Conservation (phyloP, 2,329 filamentous ascomycete species). For the Penicillium sp. region DNA sequence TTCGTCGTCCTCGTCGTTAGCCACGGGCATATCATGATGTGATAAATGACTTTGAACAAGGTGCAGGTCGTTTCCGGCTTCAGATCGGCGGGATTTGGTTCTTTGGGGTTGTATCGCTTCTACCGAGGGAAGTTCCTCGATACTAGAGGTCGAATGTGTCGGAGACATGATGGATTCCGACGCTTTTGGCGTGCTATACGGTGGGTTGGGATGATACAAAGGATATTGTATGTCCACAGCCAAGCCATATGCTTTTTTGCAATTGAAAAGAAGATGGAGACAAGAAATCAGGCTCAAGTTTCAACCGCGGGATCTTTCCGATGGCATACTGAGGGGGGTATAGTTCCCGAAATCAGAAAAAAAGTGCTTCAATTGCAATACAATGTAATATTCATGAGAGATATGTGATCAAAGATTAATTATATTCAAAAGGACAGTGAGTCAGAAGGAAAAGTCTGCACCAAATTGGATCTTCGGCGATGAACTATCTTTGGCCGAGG, state of each 20-base stretch:
- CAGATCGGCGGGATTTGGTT: constrained; percentile 16
- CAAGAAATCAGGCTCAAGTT: not conserved
- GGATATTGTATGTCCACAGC: not conserved
- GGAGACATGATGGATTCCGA: constrained; percentile 9
- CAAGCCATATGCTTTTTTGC: not conserved
- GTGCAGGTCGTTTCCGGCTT: constrained; percentile 27
- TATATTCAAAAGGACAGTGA: constrained; percentile 6
- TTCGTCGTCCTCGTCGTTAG: constrained; percentile 21
- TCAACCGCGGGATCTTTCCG: constrained; percentile 9
- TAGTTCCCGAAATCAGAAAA: not conserved
- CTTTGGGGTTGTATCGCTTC: constrained; percentile 10
- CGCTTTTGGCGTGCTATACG: not conserved
- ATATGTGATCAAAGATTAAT: not conserved
- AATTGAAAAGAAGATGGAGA: not conserved
- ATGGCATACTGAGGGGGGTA: constrained; percentile 1
- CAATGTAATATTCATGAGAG: not conserved
- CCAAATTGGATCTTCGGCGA: constrained; percentile 7
- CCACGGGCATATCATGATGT: constrained; percentile 31
- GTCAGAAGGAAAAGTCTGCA: constrained; percentile 11
- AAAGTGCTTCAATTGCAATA: not conserved
- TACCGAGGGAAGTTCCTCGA: constrained; percentile 12
- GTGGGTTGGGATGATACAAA: not conserved
- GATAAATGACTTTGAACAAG: constrained; percentile 34
- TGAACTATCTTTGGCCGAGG: constrained; percentile 16
- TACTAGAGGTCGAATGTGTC: constrained; percentile 12